Evolutionary conservation across 176 grass and related monocot species (phyloP).

Genomic region (Phoenix roebelenii): DNA sequence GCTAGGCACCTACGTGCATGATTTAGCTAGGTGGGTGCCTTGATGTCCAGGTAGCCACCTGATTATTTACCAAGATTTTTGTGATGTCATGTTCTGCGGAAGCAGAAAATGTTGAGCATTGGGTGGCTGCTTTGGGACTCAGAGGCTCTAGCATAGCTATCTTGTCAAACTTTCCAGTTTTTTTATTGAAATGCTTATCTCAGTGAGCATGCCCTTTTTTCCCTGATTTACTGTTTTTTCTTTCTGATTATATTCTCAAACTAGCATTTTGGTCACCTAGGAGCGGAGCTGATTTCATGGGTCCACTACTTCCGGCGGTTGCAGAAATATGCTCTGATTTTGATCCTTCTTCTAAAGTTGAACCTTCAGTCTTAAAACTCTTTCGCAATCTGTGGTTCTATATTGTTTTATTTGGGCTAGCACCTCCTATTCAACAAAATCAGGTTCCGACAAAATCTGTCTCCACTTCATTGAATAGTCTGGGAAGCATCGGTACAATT

Average conservation of each 20-base stretch:
- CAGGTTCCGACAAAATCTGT: slow-evolving; percentile 56
- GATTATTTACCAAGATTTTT: no score
- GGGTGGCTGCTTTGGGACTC: no score
- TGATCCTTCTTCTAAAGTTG: slow-evolving; percentile 79
- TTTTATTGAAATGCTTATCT: no score
- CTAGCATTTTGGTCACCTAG: slow-evolving; percentile 41
- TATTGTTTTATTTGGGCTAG: slow-evolving; percentile 93
- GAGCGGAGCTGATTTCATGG: slow-evolving; percentile 98
- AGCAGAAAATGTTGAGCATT: no score
- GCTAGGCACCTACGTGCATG: no score
- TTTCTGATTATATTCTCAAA: slow-evolving; percentile 6
- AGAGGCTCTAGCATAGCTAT: no score
- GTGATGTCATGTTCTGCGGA: no score
- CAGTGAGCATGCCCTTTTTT: no score
- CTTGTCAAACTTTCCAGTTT: no score
- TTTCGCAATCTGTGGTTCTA: slow-evolving; percentile 99
- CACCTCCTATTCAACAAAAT: slow-evolving; percentile 85
- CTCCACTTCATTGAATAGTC: slow-evolving; percentile 57
- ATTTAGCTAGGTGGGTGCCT: no score
- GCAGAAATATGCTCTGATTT: slow-evolving; percentile 99
- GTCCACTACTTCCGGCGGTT: slow-evolving; percentile 83
- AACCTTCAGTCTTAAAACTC: slow-evolving; percentile 86
- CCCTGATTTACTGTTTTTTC: slow-evolving; percentile 3
- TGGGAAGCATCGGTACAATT: slow-evolving; percentile 46
- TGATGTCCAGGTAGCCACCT: no score